phyloP scores from a whole-genome alignment of 331 rosid species.

The Quercus lobata region DNA sequence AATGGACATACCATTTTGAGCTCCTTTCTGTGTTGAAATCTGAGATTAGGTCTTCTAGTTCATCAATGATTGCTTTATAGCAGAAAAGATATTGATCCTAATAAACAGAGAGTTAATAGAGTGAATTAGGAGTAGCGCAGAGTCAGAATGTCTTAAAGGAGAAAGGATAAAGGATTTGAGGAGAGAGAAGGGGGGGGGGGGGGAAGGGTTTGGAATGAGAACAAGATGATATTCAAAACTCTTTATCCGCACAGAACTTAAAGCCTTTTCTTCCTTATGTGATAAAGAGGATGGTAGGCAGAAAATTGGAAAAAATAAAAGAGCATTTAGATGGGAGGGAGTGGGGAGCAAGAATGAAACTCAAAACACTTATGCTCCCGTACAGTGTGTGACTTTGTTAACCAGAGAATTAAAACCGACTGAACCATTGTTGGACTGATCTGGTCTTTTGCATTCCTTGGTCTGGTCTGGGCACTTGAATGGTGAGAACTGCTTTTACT shows the following conservation, averaged over 20 bases:
- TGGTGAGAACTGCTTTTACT: neutral
- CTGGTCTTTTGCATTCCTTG: neutral
- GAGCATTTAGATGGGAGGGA: too few relatives aligned
- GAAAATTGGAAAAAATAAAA: neutral
- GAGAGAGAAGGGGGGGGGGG: neutral
- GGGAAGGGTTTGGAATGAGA: neutral
- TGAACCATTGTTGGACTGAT: neutral
- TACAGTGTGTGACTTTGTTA: neutral
- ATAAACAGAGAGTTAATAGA: neutral
- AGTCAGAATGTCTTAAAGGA: neutral
- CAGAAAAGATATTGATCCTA: constrained; percentile 89
- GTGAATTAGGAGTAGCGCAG: neutral
- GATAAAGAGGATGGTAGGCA: neutral
- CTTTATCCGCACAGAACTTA: neutral
- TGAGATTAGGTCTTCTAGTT: constrained; percentile 82
- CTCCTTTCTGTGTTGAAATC: constrained; percentile 22
- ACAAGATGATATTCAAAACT: neutral
- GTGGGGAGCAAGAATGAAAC: neutral
- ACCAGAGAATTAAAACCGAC: neutral
- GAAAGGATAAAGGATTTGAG: neutral
- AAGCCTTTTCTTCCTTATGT: neutral
- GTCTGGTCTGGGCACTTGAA: neutral
- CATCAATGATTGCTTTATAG: constrained; percentile 65
- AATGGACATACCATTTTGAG: constrained; percentile 29
- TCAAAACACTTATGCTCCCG: neutral